Conservation (phyloP, 23 red algal genomes). For the Gracilaria domingensis region DNA sequence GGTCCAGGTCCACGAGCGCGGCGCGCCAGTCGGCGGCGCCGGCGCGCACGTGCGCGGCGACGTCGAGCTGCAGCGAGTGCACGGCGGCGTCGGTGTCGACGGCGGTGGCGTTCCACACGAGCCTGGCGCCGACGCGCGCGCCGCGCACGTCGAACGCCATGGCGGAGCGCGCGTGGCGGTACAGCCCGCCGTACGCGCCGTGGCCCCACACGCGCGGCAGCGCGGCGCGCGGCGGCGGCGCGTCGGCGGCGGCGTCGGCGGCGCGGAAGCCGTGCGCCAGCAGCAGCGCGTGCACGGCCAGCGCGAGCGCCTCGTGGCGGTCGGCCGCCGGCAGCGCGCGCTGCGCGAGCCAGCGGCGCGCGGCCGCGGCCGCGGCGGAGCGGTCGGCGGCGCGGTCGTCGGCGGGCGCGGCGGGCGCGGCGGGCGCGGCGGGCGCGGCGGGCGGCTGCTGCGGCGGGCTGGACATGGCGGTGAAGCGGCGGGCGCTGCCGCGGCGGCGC, state of each 20-base stretch:
- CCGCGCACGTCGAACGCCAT: constrained; percentile 73
- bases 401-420: constrained; percentile 83
- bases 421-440: background rate
- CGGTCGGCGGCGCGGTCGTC: constrained; percentile 64
- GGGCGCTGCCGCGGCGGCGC: no score
- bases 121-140: constrained; percentile 24
- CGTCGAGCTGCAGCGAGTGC: constrained; percentile 16
- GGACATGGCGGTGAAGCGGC: no score
- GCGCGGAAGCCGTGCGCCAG: constrained; percentile 91
- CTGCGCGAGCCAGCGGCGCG: background rate
- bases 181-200: constrained; percentile 64
- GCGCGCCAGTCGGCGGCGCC: constrained; percentile 31
- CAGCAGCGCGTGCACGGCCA: constrained; percentile 89
- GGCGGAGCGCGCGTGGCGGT: constrained; percentile 77
- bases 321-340: no score
- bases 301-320: constrained; percentile 45
- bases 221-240: background rate
- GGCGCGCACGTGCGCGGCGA: constrained; percentile 36
- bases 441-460: background rate
- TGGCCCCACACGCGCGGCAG: constrained; percentile 12
- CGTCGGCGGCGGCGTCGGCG: background rate
- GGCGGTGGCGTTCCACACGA: constrained; percentile 70
- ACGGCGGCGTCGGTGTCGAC: constrained; percentile 50
- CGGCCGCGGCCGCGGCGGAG: background rate
- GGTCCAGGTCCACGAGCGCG: constrained; percentile 25